Evolutionary conservation across 768 basidiomycete species (phyloP).

Genomic region (Floccularia luteovirens): DNA sequence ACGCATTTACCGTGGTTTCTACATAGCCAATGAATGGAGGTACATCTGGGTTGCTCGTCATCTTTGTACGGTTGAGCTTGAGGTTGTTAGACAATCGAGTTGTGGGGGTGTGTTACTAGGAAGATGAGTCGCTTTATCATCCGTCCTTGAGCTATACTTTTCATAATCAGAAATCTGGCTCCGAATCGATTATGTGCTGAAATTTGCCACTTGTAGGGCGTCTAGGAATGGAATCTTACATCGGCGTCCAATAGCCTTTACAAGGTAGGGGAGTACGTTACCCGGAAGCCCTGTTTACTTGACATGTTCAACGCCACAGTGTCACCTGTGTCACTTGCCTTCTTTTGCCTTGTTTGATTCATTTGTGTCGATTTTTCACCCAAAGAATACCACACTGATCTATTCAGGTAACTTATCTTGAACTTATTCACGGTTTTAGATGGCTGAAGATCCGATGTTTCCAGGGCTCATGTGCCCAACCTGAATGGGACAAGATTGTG

Average conservation of each 20-base stretch:
- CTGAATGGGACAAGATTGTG: constrained; percentile 9
- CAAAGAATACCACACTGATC: constrained; percentile 3
- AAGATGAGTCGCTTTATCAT: constrained; percentile 37
- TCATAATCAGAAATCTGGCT: constrained; percentile 30
- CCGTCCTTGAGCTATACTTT: constrained; percentile 24
- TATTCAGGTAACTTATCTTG: constrained; percentile 5
- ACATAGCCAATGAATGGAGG: constrained; percentile 74
- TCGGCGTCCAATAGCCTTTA: constrained; percentile 33
- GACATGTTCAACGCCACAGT: constrained; percentile 31
- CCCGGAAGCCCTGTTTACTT: constrained; percentile 29
- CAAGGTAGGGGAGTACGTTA: constrained; percentile 30
- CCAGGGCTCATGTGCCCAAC: constrained; percentile 7
- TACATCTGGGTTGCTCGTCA: constrained; percentile 47
- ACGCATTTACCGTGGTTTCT: constrained; percentile 74
- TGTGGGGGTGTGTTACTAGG: constrained; percentile 33
- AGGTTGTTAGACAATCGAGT: constrained; percentile 48
- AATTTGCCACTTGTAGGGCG: constrained; percentile 19
- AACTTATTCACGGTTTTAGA: constrained; percentile 7
- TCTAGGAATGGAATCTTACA: constrained; percentile 21
- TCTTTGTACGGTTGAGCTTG: constrained; percentile 38
- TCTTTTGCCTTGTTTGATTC: constrained; percentile 9
- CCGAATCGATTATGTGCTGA: constrained; percentile 26
- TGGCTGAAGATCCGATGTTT: constrained; percentile 16
- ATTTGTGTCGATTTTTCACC: constrained; percentile 6
- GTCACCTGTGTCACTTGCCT: constrained; percentile 31